Conservation (phyloP, 2,329 filamentous ascomycete species). For the Mycocentrospora acerina region DNA sequence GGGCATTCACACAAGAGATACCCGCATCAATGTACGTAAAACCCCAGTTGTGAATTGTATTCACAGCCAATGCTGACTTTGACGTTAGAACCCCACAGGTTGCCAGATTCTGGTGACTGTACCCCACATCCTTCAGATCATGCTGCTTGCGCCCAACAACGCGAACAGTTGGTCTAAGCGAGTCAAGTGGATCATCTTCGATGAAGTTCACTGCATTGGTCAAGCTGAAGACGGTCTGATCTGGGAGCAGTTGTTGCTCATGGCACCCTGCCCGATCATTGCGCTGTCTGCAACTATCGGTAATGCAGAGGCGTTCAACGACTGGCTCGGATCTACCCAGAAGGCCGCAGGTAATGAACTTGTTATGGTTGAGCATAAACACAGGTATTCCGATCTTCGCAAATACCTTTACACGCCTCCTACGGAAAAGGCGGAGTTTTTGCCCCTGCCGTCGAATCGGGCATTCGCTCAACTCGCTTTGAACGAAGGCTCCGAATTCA, state of each 20-base stretch:
- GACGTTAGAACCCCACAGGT: conserved; percentile 56
- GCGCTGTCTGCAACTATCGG: conserved; percentile 79
- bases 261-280: conserved; percentile 75
- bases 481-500: conserved; percentile 53
- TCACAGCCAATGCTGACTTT: too few species aligned
- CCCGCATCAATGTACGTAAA: conserved; percentile 61
- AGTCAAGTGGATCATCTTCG: conserved; percentile 76
- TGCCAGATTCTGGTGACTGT: conserved; percentile 79
- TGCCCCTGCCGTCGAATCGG: conserved; percentile 48
- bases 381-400: conserved; percentile 75
- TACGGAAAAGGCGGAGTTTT: conserved; percentile 47
- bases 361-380: conserved; percentile 67
- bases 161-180: conserved; percentile 68
- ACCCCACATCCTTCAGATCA: conserved; percentile 76
- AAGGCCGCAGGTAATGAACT: conserved; percentile 63
- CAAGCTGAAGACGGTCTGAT: conserved; percentile 74
- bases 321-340: conserved; percentile 68
- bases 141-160: conserved; percentile 67
- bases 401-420: conserved; percentile 67
- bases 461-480: conserved; percentile 49
- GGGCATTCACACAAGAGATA: conserved; percentile 76
- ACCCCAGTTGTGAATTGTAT: too few species aligned
- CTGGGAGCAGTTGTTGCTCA: conserved; percentile 75
- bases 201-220: conserved; percentile 80
- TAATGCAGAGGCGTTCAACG: conserved; percentile 69